phyloP scores from a whole-genome alignment of 1,284 basidiomycete genomes.

The Fomes fomentarius region DNA sequence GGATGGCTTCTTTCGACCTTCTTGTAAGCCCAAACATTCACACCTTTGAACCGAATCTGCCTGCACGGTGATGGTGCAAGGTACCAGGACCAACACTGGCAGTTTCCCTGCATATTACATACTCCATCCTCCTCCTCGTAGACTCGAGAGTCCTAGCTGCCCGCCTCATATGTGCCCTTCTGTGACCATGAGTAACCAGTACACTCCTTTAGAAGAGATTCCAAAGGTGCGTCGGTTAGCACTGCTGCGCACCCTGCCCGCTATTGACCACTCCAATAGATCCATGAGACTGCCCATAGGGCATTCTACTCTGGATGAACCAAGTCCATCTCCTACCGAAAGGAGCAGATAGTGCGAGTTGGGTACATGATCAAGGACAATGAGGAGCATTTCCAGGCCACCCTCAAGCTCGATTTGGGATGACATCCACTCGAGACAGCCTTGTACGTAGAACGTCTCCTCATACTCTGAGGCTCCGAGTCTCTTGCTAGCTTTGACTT shows the following conservation, averaged over 20 bases:
- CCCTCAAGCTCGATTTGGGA: constrained; percentile 60
- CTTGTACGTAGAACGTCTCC: constrained; percentile 45
- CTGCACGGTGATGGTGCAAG: too few species aligned
- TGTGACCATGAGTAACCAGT: not conserved
- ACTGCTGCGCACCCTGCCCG: not conserved
- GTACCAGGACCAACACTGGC: too few species aligned
- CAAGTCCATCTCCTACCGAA: constrained; percentile 61
- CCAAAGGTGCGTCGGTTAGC: not conserved
- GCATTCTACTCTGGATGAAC: constrained; percentile 64
- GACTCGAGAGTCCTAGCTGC: too few species aligned
- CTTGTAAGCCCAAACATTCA: too few species aligned
- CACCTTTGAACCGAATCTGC: too few species aligned
- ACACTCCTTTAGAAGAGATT: not conserved
- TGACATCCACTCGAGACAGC: constrained; percentile 55
- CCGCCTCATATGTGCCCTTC: too few species aligned
- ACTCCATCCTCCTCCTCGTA: too few species aligned
- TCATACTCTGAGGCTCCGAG: not conserved
- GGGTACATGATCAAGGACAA: constrained; percentile 73
- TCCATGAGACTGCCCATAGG: constrained; percentile 51
- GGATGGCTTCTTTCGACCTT: too few species aligned
- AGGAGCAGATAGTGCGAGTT: constrained; percentile 67
- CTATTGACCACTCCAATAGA: constrained; percentile 38
- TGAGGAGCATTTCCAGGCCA: constrained; percentile 52
- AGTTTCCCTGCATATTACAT: too few species aligned
- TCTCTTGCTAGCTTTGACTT: constrained; percentile 54